These are phyloP conservation scores for Lachnellula willkommii DNA, from an alignment of 2,329 filamentous ascomycete genomes.

Conservation along the genomic window DNA sequence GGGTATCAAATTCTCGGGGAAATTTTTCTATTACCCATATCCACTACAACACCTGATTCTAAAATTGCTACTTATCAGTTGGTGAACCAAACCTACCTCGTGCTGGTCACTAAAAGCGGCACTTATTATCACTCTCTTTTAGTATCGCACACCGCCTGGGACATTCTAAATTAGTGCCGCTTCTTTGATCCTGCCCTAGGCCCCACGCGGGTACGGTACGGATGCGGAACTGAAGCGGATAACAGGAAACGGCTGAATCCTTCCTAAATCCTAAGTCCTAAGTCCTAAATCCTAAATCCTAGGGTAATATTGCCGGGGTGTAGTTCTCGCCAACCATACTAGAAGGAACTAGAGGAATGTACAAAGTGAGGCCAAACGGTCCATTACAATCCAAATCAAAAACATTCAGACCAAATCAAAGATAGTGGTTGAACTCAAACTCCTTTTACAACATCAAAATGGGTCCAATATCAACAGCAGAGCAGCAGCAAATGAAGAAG, in stretches of 20 bases:
- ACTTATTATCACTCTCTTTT: no score
- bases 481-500: slow-evolving; percentile 14
- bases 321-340: no score
- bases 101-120: no score
- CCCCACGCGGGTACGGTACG: slow-evolving; percentile 3
- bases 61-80: no score
- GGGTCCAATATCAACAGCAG: slow-evolving; percentile 24
- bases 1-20: neutral
- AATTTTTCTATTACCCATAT: neutral
- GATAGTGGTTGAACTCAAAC: neutral
- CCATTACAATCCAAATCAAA: neutral
- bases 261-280: no score
- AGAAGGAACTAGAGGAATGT: slow-evolving; percentile 1
- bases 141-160: no score
- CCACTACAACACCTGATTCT: neutral
- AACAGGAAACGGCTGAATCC: slow-evolving; percentile 7
- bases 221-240: slow-evolving; percentile 15
- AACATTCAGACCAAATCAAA: neutral
- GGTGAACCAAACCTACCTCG: no score
- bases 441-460: slow-evolving; percentile 11
- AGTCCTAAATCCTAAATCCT: no score
- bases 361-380: slow-evolving; percentile 13
- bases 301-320: no score
- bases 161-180: no score
- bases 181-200: no score